phyloP scores from a whole-genome alignment of 495 filamentous ascomycete genomes.

The Mycothermus thermophilus region DNA sequence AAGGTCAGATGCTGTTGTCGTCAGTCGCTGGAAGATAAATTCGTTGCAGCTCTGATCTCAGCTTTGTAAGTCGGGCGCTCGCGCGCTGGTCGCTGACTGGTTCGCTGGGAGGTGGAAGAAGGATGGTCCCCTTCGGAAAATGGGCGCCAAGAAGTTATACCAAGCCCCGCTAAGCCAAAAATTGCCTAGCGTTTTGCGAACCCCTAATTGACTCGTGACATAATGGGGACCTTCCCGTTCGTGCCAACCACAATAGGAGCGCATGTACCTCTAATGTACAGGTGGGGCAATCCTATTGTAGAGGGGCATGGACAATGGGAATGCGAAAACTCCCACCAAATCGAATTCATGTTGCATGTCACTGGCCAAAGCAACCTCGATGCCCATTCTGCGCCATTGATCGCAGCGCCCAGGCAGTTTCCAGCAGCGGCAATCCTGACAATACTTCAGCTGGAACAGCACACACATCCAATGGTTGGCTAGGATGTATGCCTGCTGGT shows the following conservation, averaged over 20 bases:
- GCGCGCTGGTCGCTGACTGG: not conserved
- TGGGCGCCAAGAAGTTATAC: not conserved
- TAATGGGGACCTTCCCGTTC: not conserved
- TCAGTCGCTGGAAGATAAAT: not conserved
- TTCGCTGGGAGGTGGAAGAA: not conserved
- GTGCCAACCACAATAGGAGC: not conserved
- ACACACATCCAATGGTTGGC: not conserved
- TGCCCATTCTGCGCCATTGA: not conserved
- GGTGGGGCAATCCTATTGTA: not conserved
- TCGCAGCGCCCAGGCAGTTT: not conserved
- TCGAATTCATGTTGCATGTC: not conserved
- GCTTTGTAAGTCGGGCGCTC: not conserved
- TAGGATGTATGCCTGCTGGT: conserved; percentile 13
- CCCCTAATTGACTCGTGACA: not conserved
- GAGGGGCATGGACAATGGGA: not conserved
- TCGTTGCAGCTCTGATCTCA: not conserved
- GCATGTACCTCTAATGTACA: not conserved
- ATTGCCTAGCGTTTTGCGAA: not conserved
- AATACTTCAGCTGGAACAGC: not conserved
- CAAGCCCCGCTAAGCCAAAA: not conserved
- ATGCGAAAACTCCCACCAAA: not conserved
- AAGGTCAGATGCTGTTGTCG: not conserved
- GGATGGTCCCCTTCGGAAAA: not conserved
- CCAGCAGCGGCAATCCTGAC: not conserved
- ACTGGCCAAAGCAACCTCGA: not conserved